phyloP scores from a whole-genome alignment of 805 yeast genomes.

The Metschnikowia peoriensis region DNA sequence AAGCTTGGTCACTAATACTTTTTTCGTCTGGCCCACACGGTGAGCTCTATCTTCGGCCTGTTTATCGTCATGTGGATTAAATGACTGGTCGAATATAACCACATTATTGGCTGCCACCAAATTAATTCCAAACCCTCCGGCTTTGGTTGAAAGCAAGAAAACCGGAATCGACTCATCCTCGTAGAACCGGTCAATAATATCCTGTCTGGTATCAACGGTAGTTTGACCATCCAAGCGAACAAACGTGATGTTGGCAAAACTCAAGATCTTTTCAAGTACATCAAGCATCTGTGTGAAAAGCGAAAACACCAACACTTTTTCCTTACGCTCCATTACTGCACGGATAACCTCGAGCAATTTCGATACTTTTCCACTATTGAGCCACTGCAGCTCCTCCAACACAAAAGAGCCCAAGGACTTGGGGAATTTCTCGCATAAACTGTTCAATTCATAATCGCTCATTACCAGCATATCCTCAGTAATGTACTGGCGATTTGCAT shows the following conservation, averaged over 20 bases:
- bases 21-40: constrained; percentile 89
- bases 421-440: constrained; percentile 71
- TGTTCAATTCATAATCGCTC: constrained; percentile 87
- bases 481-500: constrained; percentile 75
- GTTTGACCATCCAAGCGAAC: constrained; percentile 92
- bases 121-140: constrained; percentile 98
- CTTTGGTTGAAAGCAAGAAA: constrained; percentile 87
- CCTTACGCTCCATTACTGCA: constrained; percentile 54
- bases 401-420: constrained; percentile 53
- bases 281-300: constrained; percentile 91
- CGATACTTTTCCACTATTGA: constrained; percentile 72
- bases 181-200: constrained; percentile 82
- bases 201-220: constrained; percentile 89
- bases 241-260: constrained; percentile 63
- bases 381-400: constrained; percentile 53
- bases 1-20: constrained; percentile 75
- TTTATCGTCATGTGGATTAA: constrained; percentile 97
- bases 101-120: constrained; percentile 93
- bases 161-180: constrained; percentile 81
- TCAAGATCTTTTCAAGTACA: constrained; percentile 74
- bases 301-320: constrained; percentile 79
- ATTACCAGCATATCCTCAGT: constrained; percentile 93
- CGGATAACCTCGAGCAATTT: constrained; percentile 58
- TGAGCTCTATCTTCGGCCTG: constrained; percentile 99
- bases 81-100: constrained; percentile 86